Conservation (phyloP, 768 basidiomycete genomes). For the Lyophyllum decastes region DNA sequence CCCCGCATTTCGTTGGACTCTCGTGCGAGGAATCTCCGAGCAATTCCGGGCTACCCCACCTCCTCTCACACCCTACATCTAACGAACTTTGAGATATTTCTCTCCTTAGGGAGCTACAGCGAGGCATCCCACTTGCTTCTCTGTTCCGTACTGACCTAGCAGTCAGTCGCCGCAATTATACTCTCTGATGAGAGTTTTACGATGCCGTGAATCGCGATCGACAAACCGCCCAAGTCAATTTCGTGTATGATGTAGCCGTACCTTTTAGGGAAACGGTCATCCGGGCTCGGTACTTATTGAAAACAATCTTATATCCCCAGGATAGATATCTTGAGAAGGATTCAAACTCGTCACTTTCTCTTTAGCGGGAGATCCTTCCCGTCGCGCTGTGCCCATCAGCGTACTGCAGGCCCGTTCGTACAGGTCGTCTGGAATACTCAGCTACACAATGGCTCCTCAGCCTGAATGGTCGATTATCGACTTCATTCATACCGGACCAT, state of each 20-base stretch:
- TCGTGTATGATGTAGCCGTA: conserved; percentile 3
- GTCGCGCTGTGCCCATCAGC: not conserved
- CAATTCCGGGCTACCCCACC: not conserved
- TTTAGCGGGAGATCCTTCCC: not conserved
- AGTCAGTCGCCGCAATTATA: not conserved
- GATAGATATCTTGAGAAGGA: not conserved
- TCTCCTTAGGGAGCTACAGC: not conserved
- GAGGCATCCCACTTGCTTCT: not conserved
- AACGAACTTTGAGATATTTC: not conserved
- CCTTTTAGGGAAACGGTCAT: conserved; percentile 4
- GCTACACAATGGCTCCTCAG: conserved; percentile 23
- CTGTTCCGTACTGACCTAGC: too few species aligned
- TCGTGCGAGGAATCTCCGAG: conserved; percentile 8
- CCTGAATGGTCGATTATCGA: conserved; percentile 58
- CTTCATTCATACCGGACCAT: conserved; percentile 58
- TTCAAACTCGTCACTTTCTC: not conserved
- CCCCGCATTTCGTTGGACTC: conserved; percentile 9
- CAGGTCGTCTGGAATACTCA: not conserved
- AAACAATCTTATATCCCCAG: conserved; percentile 1
- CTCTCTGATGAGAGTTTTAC: not conserved
- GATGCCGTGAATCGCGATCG: not conserved
- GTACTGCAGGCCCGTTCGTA: not conserved
- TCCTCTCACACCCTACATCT: not conserved
- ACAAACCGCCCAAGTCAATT: conserved; percentile 4
- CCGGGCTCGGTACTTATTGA: conserved; percentile 5